A percentile compares a stretch with the other conserved stretches of the same genome.
phyloP scores from a whole-genome alignment of 1,284 basidiomycete genomes.

The Singerocomus inundabilis region DNA sequence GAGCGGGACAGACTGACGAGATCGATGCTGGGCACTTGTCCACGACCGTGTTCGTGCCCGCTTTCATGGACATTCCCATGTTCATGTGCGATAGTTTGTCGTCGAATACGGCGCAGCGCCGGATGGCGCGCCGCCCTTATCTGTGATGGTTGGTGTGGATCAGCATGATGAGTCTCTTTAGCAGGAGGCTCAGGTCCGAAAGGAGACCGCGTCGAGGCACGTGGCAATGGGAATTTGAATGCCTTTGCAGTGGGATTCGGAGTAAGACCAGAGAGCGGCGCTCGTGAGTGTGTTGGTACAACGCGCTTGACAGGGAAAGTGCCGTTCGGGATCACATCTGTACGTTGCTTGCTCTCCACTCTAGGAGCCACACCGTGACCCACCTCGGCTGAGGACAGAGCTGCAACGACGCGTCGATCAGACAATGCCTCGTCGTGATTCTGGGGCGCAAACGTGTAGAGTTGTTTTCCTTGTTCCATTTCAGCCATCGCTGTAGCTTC shows the following conservation, averaged over 20 bases:
- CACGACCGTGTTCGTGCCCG: background rate
- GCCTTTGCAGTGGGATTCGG: background rate
- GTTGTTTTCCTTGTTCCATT: background rate
- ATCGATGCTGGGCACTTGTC: constrained; percentile 23
- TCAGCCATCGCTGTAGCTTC: background rate
- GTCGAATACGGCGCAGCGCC: constrained; percentile 12
- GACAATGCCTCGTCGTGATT: background rate
- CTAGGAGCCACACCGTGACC: background rate
- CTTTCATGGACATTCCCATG: background rate
- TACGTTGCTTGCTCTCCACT: background rate
- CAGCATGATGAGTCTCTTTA: background rate
- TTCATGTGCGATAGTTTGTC: constrained; percentile 14
- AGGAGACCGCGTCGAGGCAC: constrained; percentile 22
- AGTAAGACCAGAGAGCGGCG: background rate
- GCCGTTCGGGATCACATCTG: background rate
- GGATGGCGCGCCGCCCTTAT: constrained; percentile 13
- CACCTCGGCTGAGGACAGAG: constrained; percentile 1
- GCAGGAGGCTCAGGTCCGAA: constrained; percentile 17
- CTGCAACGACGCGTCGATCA: background rate
- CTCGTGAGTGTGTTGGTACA: background rate
- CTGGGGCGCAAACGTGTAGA: background rate
- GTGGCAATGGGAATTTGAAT: constrained; percentile 18
- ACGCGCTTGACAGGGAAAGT: constrained; percentile 4
- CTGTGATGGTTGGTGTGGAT: background rate
- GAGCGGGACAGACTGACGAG: constrained; percentile 18